Base-by-base conservation (phyloP, 108 stramenopile genomes). In the Aurantiochytrium sp. region DNA sequence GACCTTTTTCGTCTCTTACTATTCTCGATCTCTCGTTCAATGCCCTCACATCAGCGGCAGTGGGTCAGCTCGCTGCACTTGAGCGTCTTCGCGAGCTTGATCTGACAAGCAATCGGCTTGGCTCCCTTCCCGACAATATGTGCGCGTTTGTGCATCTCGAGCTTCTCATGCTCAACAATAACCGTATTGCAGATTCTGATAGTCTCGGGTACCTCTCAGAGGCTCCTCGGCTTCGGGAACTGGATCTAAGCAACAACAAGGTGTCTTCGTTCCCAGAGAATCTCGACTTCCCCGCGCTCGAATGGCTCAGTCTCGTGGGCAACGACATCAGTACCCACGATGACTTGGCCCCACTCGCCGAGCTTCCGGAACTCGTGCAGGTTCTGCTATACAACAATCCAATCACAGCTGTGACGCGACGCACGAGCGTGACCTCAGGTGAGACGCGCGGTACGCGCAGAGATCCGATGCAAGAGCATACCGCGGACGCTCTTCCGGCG, bases 21-120 rank as follows among this genome's bases (percentile, higher is more conserved):
- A 23, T 83, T 6, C 51, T 83, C 45, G 76, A 83, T 23, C 76
- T 83, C 23, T 83, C 76, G 12, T 83, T 53, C 51, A 83, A 83
- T 23, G 12, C 44, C 6, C 45, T 83, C 28, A 25, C 45, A 53
- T 19, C 49, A 21, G 49, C 19, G 45, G 76, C 76, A 0, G 51
- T 83, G 45, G 25, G 76, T 23, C 76, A 53, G 51, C 51, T 83
- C 25, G 76, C 76, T 6, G 49, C 45, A 1, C 76, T 83, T 53
- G 51, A 83, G n/a, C 76, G 76, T 53, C 76, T 83, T 83, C 76
- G 76, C 45, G 76, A 83, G 51, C 76, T 83, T 16, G 76, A 83
- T 35, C 76, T 83, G 43, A 83, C 76, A 10, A 45, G 76, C 23
- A 83, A 83, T 53, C 19, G 51, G 6, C 19, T 83, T 6, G 2